phyloP scores from a whole-genome alignment of 2,329 filamentous ascomycete genomes.

The Phialophora expanda region DNA sequence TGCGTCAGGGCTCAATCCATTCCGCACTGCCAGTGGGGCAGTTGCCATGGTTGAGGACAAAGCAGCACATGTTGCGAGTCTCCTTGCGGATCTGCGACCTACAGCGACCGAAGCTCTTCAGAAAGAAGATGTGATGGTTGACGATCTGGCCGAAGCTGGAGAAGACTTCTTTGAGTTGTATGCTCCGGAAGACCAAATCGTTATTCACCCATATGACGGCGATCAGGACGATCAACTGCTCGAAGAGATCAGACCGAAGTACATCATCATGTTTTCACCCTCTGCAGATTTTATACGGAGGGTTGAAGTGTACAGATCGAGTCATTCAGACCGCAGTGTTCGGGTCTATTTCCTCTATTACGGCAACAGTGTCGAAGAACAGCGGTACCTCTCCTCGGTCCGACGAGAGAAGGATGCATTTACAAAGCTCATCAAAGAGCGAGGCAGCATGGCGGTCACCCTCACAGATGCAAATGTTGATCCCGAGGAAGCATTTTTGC shows the following conservation, averaged over 20 bases:
- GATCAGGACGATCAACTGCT: slow-evolving; percentile 96
- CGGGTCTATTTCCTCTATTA: slow-evolving; percentile 98
- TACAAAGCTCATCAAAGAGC: slow-evolving; percentile 91
- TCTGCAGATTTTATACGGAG: slow-evolving; percentile 91
- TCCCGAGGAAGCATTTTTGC: slow-evolving; percentile 87
- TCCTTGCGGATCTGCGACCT: slow-evolving; percentile 83
- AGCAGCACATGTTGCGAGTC: slow-evolving; percentile 76
- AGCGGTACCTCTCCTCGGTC: slow-evolving; percentile 85
- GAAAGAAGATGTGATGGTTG: slow-evolving; percentile 75
- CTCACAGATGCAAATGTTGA: slow-evolving; percentile 77
- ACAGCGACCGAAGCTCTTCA: slow-evolving; percentile 76
- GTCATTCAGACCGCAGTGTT: slow-evolving; percentile 70
- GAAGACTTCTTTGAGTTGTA: slow-evolving; percentile 91
- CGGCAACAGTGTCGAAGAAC: slow-evolving; percentile 90
- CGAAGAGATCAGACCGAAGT: slow-evolving; percentile 88
- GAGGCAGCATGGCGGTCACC: slow-evolving; percentile 88
- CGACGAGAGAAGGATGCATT: slow-evolving; percentile 97
- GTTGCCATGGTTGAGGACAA: slow-evolving; percentile 75
- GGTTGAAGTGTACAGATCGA: slow-evolving; percentile 94
- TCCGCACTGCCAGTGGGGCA: slow-evolving; percentile 69
- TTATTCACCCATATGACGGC: slow-evolving; percentile 91
- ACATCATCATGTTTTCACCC: slow-evolving; percentile 98
- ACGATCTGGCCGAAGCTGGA: slow-evolving; percentile 74
- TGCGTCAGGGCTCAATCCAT: slow-evolving; percentile 58
- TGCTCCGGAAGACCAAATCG: slow-evolving; percentile 84